A percentile compares a stretch with the other conserved stretches of the same genome.
These are phyloP conservation scores for Antrodiella citrinella DNA, from an alignment of 768 basidiomycete species.

Conservation along the genomic window DNA sequence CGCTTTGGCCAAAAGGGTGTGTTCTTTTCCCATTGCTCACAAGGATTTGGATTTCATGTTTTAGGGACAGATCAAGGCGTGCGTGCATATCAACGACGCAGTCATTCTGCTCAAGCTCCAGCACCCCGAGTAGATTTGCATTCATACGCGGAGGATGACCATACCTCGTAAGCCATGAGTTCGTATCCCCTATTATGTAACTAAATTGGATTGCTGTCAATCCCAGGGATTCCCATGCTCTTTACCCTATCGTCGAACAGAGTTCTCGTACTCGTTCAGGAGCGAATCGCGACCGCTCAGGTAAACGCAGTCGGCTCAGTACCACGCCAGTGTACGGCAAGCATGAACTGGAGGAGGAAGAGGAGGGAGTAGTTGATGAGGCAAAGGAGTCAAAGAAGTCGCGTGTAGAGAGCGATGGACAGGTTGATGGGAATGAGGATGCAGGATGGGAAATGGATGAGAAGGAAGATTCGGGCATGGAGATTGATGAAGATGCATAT, in stretches of 20 bases:
- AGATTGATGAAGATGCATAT: conserved; percentile 12
- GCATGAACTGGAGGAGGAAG: conserved; percentile 33
- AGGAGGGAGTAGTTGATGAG: conserved; percentile 22
- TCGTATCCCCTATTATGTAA: too few species aligned
- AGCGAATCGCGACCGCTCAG: not conserved
- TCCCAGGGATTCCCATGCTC: too few species aligned
- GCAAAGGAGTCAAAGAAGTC: conserved; percentile 40
- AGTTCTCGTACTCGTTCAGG: conserved; percentile 1
- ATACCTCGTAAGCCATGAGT: too few species aligned
- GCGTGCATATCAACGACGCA: too few species aligned
- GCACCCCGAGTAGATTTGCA: too few species aligned
- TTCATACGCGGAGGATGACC: too few species aligned
- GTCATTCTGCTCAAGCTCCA: too few species aligned
- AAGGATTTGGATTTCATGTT: too few species aligned
- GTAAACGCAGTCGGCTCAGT: not conserved
- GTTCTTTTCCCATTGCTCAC: not conserved
- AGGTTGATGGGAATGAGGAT: conserved; percentile 42
- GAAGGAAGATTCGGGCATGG: conserved; percentile 21
- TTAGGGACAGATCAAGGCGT: too few species aligned
- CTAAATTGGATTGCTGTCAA: too few species aligned
- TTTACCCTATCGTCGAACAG: too few species aligned
- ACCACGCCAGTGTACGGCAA: conserved; percentile 12
- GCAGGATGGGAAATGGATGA: conserved; percentile 27
- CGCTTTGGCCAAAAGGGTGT: not conserved
- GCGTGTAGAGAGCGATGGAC: conserved; percentile 41